Base-by-base conservation (phyloP, 140 eudicot species). In the Bidens hawaiensis region DNA sequence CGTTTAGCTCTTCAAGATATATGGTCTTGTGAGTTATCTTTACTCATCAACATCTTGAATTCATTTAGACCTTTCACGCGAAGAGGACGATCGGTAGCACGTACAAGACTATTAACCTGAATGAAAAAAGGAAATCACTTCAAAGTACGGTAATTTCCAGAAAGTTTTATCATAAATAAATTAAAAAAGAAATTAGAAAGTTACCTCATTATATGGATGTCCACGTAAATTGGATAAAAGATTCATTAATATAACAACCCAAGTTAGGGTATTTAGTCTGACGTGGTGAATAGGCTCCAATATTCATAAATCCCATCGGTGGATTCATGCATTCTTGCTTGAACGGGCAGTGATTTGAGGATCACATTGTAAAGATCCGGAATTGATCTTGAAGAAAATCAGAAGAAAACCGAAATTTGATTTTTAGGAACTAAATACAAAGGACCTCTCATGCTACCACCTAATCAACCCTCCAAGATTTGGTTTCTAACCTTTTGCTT, bases 281-380 rank as follows among this genome's bases (percentile, higher is more conserved):
- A 76, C 68, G 28, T 11, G 76, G 78, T 48, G 62, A 48, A 59
- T 81, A 78, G 48, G 65, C 76, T 26, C 80, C 84, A 46, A 90
- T 75, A 73, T 90, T 90, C 19, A 83, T 75, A 64, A 64, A 68
- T 27, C 94, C 94, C 6, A 78, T 74, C 14, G 51, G 36, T 0
- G 96, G 88, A 69, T 80, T 68, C 42, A 78, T 22, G 69, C 86
- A 90, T 47, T 81, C 94, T 73, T n/a, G n/a, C n/a, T n/a, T 80
- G 79, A 54, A 90, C 43, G 1, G 94, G 97, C 16, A 90, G 45
- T 18, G 77, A 23, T 10, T 69, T 50, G 55, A 81, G 62, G 15
- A 81, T 62, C 77, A 66, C 82, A 10, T 61, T 63, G 51, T 74
- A 75, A 70, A 81, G 80, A 30, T 40, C 69, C 0, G 81, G 38